These are phyloP conservation scores for Vitis amurensis DNA, from an alignment of 164 flowering plant genomes.

Conservation along the genomic window DNA sequence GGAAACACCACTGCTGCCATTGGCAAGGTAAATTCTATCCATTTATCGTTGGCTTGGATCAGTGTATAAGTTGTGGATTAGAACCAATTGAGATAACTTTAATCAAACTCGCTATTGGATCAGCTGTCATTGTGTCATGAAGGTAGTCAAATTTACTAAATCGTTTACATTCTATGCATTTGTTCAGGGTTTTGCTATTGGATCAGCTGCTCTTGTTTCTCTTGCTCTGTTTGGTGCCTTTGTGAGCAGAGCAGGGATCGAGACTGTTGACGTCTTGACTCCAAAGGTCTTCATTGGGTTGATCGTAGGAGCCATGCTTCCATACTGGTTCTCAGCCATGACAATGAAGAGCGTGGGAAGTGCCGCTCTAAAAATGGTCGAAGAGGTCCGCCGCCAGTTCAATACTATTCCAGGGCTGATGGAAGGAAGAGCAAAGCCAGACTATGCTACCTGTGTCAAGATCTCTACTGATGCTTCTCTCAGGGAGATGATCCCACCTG, in stretches of 20 bases:
- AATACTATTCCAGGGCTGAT: constrained; percentile 39
- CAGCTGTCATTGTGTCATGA: too few relatives aligned
- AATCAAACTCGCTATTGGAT: too few relatives aligned
- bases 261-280: constrained; percentile 39
- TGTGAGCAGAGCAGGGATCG: constrained; percentile 47
- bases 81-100: too few relatives aligned
- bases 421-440: constrained; percentile 44
- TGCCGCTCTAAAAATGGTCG: constrained; percentile 55
- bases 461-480: constrained; percentile 46
- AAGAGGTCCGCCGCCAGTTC: constrained; percentile 53
- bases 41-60: too few relatives aligned
- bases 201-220: constrained; percentile 55
- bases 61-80: too few relatives aligned
- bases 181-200: constrained; percentile 50
- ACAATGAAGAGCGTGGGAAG: constrained; percentile 62
- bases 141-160: too few relatives aligned
- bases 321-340: constrained; percentile 61
- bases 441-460: constrained; percentile 43
- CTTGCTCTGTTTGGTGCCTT: constrained; percentile 50
- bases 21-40: constrained; percentile 36
- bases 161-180: neutral
- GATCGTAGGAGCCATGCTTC: constrained; percentile 56
- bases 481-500: constrained; percentile 45
- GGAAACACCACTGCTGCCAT: constrained; percentile 64
- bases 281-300: constrained; percentile 56